These are phyloP conservation scores for Xylariaceae sp. DNA, from an alignment of 2,329 filamentous ascomycete genomes.

Conservation along the genomic window DNA sequence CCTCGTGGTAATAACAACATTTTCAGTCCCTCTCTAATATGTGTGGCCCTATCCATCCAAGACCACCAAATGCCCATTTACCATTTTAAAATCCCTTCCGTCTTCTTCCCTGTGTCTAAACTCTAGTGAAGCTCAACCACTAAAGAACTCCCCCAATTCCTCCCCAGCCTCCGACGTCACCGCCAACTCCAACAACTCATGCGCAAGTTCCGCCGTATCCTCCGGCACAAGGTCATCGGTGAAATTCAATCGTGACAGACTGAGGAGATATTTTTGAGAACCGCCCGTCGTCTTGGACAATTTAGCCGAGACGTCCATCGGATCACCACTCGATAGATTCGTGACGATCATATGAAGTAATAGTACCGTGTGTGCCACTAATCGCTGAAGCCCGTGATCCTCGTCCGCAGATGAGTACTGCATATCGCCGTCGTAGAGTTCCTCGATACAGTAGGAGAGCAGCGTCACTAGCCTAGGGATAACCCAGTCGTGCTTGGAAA, in stretches of 20 bases:
- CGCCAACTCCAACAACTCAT: conserved; percentile 72
- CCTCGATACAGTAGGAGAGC: conserved; percentile 59
- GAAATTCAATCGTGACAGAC: conserved; percentile 78
- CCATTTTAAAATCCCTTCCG: not conserved
- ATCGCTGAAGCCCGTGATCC: conserved; percentile 35
- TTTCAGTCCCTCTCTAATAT: conserved; percentile 1
- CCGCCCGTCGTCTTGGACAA: conserved; percentile 64
- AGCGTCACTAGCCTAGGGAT: conserved; percentile 71
- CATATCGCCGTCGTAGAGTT: conserved; percentile 60
- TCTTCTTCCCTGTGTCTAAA: not conserved
- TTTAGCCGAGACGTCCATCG: conserved; percentile 63
- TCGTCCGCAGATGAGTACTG: conserved; percentile 22
- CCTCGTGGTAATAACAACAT: not conserved
- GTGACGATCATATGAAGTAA: conserved; percentile 50
- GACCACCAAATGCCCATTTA: not conserved
- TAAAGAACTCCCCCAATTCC: conserved; percentile 36
- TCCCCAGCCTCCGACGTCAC: conserved; percentile 68
- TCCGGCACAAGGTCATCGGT: conserved; percentile 71
- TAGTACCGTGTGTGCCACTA: conserved; percentile 44
- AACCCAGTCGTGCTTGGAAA: conserved; percentile 62
- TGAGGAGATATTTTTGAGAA: conserved; percentile 75
- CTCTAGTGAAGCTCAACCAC: conserved; percentile 18
- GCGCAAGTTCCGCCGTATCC: conserved; percentile 74
- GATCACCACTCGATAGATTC: conserved; percentile 39
- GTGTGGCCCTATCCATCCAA: conserved; percentile 1